phyloP scores from a whole-genome alignment of 2,329 filamentous ascomycete genomes.

The Phaeosphaeria sp. region DNA sequence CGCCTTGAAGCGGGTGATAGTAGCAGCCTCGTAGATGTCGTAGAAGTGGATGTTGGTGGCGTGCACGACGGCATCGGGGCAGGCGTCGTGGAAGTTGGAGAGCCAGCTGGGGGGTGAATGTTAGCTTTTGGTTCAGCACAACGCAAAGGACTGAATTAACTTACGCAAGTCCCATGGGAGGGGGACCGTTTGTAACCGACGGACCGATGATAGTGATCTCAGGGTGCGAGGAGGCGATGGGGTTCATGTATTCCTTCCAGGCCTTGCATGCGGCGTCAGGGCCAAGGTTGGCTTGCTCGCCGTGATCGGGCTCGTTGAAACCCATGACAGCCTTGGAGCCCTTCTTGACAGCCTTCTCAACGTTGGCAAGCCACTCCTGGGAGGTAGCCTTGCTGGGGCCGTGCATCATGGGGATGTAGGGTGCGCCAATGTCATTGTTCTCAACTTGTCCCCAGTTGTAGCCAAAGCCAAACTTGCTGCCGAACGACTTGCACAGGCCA shows the following conservation, averaged over 20 bases:
- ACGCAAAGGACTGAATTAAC: neutral
- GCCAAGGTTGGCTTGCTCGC: constrained; percentile 41
- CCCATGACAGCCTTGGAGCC: constrained; percentile 46
- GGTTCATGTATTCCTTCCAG: constrained; percentile 44
- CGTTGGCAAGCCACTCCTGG: constrained; percentile 41
- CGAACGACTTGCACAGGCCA: constrained; percentile 60
- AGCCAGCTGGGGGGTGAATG: constrained; percentile 31
- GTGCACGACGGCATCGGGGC: constrained; percentile 44
- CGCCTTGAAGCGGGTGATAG: constrained; percentile 44
- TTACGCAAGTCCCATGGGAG: constrained; percentile 30
- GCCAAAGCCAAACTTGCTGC: constrained; percentile 62
- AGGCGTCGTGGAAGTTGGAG: constrained; percentile 36
- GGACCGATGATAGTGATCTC: constrained; percentile 42
- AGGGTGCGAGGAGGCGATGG: constrained; percentile 32
- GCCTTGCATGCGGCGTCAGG: constrained; percentile 39
- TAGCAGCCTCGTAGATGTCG: constrained; percentile 36
- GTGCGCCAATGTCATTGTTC: constrained; percentile 53
- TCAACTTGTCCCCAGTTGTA: constrained; percentile 69
- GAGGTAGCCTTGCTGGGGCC: constrained; percentile 26
- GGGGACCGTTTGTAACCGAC: constrained; percentile 38
- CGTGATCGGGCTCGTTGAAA: constrained; percentile 49
- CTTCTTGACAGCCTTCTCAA: constrained; percentile 48
- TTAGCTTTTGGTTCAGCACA: neutral
- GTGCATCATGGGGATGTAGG: constrained; percentile 66
- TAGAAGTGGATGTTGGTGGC: constrained; percentile 50